Base-by-base conservation (phyloP, 2,329 filamentous ascomycete species). In the Cercospora sp. region DNA sequence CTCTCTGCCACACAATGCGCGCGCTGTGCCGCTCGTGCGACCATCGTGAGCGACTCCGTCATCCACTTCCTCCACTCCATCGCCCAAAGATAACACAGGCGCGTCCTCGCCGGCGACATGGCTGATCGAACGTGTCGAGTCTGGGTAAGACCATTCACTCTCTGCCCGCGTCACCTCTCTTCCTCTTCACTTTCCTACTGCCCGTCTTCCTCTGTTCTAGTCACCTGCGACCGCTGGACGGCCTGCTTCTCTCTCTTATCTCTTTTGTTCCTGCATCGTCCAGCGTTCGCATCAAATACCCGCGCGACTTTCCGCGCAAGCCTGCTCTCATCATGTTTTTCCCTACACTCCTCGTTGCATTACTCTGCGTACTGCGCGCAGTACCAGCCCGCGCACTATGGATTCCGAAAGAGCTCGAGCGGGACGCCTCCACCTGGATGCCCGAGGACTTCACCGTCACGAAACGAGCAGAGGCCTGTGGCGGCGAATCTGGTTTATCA, bases 401-500 rank as follows among this genome's bases (percentile, higher is more conserved):
- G 73, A 67, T 75, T n/a, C 73, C 71, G 26, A 70, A 71, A 55
- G 69, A 71, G 5, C 57, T 69, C 10, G 53, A 68, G 45, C 57
- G 45, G 18, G 68, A 69, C 28, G 61, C 48, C 5, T 23, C 64
- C 7, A 70, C 71, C 58, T 70, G 72, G 66, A 62, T 68, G 6
- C 53, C 57, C 31, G 72, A 72, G 18, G 66, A 70, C 58, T 63
- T 67, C 57, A 18, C 75, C 45, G 57, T 73, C 66, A 68, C 63
- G 62, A 74, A 64, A 70, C 69, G 72, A 70, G 68, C 72, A 60
- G 66, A 67, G 31, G 57, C 82, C 42, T 91, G 89, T 78, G 80
- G 84, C 45, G 82, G 84, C 39, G 75, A 82, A 16, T 72, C 77
- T 61, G 84, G 69, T 16, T 77, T 87, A 65, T 77, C 80, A 18